Evolutionary conservation across 768 basidiomycete species (phyloP).

Genomic region (Tephrocybe rancida): DNA sequence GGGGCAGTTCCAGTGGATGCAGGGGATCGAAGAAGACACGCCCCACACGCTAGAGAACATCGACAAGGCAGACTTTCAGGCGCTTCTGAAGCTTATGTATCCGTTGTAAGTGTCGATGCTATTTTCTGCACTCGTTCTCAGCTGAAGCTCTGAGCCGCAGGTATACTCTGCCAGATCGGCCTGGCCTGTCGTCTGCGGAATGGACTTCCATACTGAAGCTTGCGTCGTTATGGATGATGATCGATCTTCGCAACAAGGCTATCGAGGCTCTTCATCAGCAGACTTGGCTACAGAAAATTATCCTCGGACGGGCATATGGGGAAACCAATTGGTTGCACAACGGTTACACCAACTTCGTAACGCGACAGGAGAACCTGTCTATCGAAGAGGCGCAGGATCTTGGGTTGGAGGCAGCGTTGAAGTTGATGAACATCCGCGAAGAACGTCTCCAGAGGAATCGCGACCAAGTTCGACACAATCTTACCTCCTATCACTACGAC

Average conservation of each 20-base stretch:
- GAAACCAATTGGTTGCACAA: background rate
- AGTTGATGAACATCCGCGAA: background rate
- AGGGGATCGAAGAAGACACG: background rate
- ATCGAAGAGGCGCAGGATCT: slow-evolving; percentile 2
- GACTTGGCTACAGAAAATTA: background rate
- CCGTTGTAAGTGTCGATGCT: slow-evolving; percentile 6
- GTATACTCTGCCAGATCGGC: background rate
- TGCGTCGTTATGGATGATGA: slow-evolving; percentile 10
- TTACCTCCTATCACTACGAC: background rate
- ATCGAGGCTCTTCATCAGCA: background rate
- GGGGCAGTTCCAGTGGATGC: background rate
- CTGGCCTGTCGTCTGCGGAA: background rate
- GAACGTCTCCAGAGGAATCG: background rate
- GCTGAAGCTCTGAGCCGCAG: background rate
- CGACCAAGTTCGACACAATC: background rate
- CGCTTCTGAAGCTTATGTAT: slow-evolving; percentile 10
- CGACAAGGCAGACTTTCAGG: slow-evolving; percentile 3
- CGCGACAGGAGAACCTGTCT: background rate
- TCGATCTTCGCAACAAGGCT: slow-evolving; percentile 7
- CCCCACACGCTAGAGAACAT: background rate
- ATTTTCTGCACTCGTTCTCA: background rate
- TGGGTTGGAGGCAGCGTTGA: slow-evolving; percentile 1
- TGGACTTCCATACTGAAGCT: slow-evolving; percentile 17
- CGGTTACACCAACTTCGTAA: background rate
- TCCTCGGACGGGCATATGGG: background rate